These are phyloP conservation scores for Domatiomyces globalis DNA, from an alignment of 2,329 filamentous ascomycete species.

Conservation along the genomic window DNA sequence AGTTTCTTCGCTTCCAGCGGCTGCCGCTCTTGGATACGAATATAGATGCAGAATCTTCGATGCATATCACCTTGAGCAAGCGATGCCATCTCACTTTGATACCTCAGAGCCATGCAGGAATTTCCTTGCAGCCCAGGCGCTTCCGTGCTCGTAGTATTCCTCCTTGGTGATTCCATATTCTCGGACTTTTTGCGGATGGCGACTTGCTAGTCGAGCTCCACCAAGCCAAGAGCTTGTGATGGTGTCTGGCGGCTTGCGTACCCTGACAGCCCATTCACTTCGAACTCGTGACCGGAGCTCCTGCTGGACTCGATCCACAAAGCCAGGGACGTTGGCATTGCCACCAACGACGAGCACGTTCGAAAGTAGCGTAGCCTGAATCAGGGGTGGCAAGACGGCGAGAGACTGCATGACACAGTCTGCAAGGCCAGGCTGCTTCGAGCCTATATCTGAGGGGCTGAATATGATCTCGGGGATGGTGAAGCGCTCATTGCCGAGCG, in stretches of 20 bases:
- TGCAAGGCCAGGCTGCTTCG: slow-evolving; percentile 68
- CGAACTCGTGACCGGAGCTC: slow-evolving; percentile 60
- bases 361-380: slow-evolving; percentile 70
- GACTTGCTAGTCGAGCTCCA: slow-evolving; percentile 57
- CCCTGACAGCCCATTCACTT: slow-evolving; percentile 62
- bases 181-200: slow-evolving; percentile 49
- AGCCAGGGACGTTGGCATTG: slow-evolving; percentile 64
- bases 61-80: no score
- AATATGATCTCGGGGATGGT: slow-evolving; percentile 81
- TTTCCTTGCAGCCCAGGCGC: slow-evolving; percentile 56
- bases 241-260: slow-evolving; percentile 56
- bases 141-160: slow-evolving; percentile 81
- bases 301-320: slow-evolving; percentile 58
- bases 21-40: no score
- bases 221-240: slow-evolving; percentile 74
- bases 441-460: slow-evolving; percentile 68
- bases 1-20: no score
- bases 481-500: slow-evolving; percentile 85
- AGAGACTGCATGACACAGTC: slow-evolving; percentile 73
- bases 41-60: no score
- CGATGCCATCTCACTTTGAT: background rate
- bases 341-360: slow-evolving; percentile 86
- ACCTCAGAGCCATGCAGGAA: slow-evolving; percentile 32
- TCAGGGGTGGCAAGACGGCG: slow-evolving; percentile 56
- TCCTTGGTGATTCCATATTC: slow-evolving; percentile 64